Percentiles rank a stretch among this genome's conserved stretches.
Conservation (phyloP, 106 monocot genomes). For the Dendrobium huoshanense region DNA sequence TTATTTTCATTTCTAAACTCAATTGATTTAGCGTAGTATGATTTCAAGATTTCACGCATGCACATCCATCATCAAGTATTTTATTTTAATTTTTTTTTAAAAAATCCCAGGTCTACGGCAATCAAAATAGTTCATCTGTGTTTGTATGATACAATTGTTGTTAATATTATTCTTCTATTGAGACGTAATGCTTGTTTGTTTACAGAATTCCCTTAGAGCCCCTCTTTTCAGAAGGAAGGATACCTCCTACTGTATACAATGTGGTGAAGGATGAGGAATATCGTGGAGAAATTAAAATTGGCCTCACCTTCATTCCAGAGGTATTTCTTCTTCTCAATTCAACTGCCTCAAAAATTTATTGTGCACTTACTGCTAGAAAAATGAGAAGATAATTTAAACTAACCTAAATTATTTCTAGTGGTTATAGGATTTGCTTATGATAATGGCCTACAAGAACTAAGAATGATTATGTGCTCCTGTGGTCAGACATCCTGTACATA, state of each 20-base stretch:
- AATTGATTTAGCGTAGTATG: not conserved
- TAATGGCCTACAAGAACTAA: too few relatives aligned
- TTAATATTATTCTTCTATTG: not conserved
- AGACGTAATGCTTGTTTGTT: not conserved
- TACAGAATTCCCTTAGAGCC: slow-evolving; percentile 66
- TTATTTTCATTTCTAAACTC: not conserved
- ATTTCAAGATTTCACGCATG: not conserved
- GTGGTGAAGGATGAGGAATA: slow-evolving; percentile 84
- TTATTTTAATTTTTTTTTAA: not conserved
- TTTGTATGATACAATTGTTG: not conserved
- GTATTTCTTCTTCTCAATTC: slow-evolving; percentile 17
- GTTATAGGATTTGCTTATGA: too few relatives aligned
- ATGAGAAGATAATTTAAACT: too few relatives aligned
- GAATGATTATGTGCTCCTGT: not conserved
- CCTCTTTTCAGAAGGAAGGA: slow-evolving; percentile 57
- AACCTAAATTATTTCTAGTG: too few relatives aligned
- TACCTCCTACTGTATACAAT: slow-evolving; percentile 67
- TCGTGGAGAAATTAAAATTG: slow-evolving; percentile 82
- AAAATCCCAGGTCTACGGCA: not conserved
- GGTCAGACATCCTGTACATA: not conserved
- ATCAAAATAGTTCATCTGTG: not conserved
- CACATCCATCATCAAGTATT: not conserved
- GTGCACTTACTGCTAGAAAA: too few relatives aligned
- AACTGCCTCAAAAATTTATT: too few relatives aligned
- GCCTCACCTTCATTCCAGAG: slow-evolving; percentile 65